These are phyloP conservation scores for Hippophae rhamnoides DNA, from an alignment of 306 rosid genomes.

Conservation along the genomic window DNA sequence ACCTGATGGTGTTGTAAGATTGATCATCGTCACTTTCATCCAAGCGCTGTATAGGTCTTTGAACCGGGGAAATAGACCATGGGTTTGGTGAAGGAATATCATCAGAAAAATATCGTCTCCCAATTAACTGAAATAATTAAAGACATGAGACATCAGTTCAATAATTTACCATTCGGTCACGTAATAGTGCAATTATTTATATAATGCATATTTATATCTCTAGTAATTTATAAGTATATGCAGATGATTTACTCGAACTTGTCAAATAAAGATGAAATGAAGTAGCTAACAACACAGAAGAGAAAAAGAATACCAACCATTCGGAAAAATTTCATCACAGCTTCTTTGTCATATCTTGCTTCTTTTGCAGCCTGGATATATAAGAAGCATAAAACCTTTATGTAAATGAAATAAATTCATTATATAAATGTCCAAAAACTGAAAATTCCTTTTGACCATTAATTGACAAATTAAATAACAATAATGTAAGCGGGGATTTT, in stretches of 20 bases:
- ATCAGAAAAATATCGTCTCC: constrained; percentile 89
- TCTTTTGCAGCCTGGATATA: constrained; percentile 83
- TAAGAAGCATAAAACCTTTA: constrained; percentile 18
- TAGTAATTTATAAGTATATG: neutral
- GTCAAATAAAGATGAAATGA: neutral
- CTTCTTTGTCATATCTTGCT: constrained; percentile 93
- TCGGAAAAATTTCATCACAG: constrained; percentile 74
- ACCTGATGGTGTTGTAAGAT: constrained; percentile 51
- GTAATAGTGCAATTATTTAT: too few relatives aligned
- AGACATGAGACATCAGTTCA: constrained; percentile 11
- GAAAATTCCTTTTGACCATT: neutral
- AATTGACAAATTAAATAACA: neutral
- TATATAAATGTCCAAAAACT: neutral
- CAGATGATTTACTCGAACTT: neutral
- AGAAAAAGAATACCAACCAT: constrained; percentile 44
- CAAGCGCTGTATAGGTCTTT: constrained; percentile 47
- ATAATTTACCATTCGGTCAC: too few relatives aligned
- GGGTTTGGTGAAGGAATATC: constrained; percentile 47
- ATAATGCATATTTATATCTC: neutral
- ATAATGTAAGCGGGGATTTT: too few relatives aligned
- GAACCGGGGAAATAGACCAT: constrained; percentile 65
- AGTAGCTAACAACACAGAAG: neutral
- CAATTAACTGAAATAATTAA: constrained; percentile 58
- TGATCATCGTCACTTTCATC: constrained; percentile 73
- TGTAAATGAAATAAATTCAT: constrained; percentile 8